Evolutionary conservation across 78 protist species (phyloP), one percentile per base, ranked within the genome.

Genomic region (Dictyostelium purpureum): DNA sequence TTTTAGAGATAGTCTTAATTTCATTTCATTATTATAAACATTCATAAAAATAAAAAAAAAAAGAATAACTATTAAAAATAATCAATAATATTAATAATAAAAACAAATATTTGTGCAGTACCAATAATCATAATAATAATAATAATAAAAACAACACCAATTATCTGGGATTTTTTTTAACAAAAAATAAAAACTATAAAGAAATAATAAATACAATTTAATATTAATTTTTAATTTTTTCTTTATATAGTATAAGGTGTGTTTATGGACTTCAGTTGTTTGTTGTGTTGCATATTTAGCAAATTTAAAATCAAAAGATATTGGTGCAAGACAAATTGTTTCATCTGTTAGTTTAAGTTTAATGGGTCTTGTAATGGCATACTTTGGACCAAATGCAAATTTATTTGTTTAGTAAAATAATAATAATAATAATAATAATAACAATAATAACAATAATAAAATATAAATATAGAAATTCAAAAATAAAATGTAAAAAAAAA

Each of bases 281-380:
- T 67, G 77, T 51, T 67, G 89, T 38, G 47, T 45, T 37, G 77
- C 89, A 11, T 67, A 19, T 45, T 70, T 80, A 14, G 6, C 69
- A 4, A 80, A 80, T 67, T 45, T 66, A 61, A 80, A 80, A 51
- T 16, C 89, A 37, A 71, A 21, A 67, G 89, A 80, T 49, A 10
- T 45, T 21, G 43, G 78, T 5, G 4, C 37, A 28, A 80, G 77
- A 80, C 57, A 49, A 33, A 67, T 80, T 24, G 10, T 71, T 16
- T 80, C 89, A 80, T n/a, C 89, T 2, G 77, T 67, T 0, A 31
- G 51, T 31, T n/a, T 80, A 5, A 51, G 78, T 49, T 11, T 80
- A 18, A 43, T 80, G 61, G 89, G 89, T n/a, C 37, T 80, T 9
- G 59, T 63, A 16, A 80, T 80, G 89, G 77, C 78, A 14, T 80